Conservation (phyloP, 441 rosid species). For the Adansonia grandidieri region DNA sequence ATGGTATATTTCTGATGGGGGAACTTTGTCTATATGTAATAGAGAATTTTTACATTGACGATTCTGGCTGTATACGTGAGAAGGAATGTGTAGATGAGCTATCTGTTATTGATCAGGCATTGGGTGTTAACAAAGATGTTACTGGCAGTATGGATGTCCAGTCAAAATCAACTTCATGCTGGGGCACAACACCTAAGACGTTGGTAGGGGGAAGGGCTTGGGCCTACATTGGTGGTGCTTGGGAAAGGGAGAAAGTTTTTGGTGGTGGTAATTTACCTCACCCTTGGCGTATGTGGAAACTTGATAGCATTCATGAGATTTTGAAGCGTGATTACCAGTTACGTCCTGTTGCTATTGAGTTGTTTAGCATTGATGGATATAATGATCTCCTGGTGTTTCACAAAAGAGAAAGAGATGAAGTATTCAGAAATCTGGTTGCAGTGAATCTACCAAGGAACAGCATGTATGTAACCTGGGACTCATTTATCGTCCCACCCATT, state of each 20-base stretch:
- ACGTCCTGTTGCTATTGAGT: conserved; percentile 99
- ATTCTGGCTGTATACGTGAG: conserved; percentile 90
- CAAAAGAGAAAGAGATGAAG: conserved; percentile 99
- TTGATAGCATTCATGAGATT: conserved; percentile 92
- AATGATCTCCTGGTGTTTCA: conserved; percentile 99
- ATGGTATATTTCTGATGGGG: conserved; percentile 97
- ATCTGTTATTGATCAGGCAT: conserved; percentile 99
- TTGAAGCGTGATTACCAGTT: conserved; percentile 99
- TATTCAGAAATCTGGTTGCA: conserved; percentile 91
- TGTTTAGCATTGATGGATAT: conserved; percentile 99
- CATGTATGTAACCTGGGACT: conserved; percentile 67
- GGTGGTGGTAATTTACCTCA: conserved; percentile 87
- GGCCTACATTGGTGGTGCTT: conserved; percentile 99
- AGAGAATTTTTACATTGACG: conserved; percentile 92
- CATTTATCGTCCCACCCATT: neutral
- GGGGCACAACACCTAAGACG: conserved; percentile 64
- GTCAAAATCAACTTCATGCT: conserved; percentile 86
- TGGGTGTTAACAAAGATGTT: conserved; percentile 96
- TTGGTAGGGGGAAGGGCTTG: conserved; percentile 96
- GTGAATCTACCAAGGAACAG: conserved; percentile 98
- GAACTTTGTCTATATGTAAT: conserved; percentile 91
- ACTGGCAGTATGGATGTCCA: conserved; percentile 78
- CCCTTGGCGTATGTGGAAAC: conserved; percentile 99
- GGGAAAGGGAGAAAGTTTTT: conserved; percentile 97
- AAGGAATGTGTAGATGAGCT: conserved; percentile 98